phyloP scores from a whole-genome alignment of 345 rosid genomes.

The Kernera saxatilis region DNA sequence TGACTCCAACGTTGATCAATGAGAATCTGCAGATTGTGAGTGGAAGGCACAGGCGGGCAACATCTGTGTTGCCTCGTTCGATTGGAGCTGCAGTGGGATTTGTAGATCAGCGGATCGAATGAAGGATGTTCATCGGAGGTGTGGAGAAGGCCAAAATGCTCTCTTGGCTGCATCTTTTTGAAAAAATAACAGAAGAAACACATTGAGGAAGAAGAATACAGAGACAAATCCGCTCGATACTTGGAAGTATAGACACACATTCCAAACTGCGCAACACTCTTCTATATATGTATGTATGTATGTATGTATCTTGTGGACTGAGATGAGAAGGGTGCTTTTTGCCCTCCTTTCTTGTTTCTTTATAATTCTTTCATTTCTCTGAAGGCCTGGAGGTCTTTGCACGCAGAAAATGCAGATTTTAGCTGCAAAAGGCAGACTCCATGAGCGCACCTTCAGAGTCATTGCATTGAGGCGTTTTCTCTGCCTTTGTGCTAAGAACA shows the following conservation, averaged over 20 bases:
- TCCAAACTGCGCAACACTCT: neutral
- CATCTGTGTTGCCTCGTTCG: conserved; percentile 81
- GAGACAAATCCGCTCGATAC: conserved; percentile 6
- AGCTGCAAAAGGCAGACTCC: conserved; percentile 22
- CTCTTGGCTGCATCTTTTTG: conserved; percentile 64
- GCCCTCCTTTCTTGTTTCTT: conserved; percentile 24
- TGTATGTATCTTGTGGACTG: conserved; percentile 23
- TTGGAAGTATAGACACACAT: conserved; percentile 21
- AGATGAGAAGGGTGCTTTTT: conserved; percentile 32
- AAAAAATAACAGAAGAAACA: conserved; percentile 12
- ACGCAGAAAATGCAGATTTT: conserved; percentile 12
- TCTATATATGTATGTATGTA: conserved; percentile 24
- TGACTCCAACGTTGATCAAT: neutral
- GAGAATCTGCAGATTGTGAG: conserved; percentile 60
- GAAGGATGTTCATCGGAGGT: conserved; percentile 78
- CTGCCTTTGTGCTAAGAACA: conserved; percentile 6
- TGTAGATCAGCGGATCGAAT: conserved; percentile 86
- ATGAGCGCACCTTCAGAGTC: conserved; percentile 2
- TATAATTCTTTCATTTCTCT: neutral
- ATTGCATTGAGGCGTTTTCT: conserved; percentile 11
- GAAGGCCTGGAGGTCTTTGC: conserved; percentile 12
- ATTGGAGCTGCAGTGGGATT: conserved; percentile 87
- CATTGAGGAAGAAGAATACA: conserved; percentile 20
- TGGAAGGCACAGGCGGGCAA: conserved; percentile 98
- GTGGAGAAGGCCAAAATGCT: conserved; percentile 84